A percentile compares a stretch with the other conserved stretches of the same genome.
Evolutionary conservation across 257 asterid species (phyloP).

Genomic region (Solanum tarapatanum): DNA sequence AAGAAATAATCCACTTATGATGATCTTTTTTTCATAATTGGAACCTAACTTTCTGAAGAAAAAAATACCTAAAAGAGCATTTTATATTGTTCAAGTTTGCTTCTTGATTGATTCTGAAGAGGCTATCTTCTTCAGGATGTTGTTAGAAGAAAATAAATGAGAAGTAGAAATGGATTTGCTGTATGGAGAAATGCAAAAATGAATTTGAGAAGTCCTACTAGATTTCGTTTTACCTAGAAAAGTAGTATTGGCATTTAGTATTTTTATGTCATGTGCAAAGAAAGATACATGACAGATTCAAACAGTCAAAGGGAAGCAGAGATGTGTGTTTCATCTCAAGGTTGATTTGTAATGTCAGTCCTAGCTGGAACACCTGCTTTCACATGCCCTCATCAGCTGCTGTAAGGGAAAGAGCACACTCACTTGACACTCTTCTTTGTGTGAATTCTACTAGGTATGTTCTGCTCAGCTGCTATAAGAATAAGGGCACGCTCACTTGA

Average conservation of each 20-base stretch:
- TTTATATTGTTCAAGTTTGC: not conserved
- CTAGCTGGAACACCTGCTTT: not conserved
- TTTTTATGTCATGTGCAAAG: not conserved
- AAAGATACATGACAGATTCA: not conserved
- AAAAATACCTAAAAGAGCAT: not conserved
- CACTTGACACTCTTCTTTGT: not conserved
- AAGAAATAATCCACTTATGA: not conserved
- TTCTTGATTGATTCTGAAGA: not conserved
- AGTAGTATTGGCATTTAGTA: not conserved
- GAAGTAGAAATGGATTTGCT: not conserved
- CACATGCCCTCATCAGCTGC: not conserved
- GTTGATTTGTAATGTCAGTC: not conserved
- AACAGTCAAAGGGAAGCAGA: not conserved
- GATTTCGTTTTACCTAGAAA: not conserved
- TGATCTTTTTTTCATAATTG: not conserved
- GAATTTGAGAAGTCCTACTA: not conserved
- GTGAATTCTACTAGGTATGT: not conserved
- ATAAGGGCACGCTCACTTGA: not conserved
- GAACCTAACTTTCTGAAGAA: not conserved
- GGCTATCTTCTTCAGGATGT: not conserved
- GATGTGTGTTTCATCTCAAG: not conserved
- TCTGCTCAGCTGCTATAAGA: not conserved
- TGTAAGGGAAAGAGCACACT: not conserved
- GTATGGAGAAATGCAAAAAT: not conserved
- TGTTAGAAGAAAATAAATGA: not conserved